Conservation (phyloP, 164 flowering plant genomes). For the Aristolochia contorta region DNA sequence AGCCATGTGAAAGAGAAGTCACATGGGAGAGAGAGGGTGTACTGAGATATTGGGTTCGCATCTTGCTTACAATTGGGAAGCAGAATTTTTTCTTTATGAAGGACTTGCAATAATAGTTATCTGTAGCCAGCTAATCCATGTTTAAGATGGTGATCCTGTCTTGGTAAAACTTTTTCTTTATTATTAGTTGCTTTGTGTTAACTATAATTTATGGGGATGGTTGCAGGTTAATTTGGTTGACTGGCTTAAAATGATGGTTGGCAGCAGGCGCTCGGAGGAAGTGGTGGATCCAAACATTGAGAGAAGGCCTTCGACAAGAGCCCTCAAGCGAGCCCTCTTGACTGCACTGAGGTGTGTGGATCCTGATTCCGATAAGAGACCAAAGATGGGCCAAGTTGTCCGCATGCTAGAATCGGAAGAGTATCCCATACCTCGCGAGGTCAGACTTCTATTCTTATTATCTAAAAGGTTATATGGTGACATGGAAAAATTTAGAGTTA, state of each 20-base stretch:
- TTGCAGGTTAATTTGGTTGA: conserved; percentile 79
- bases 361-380: conserved; percentile 74
- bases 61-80: no score
- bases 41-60: no score
- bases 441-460: conserved; percentile 10
- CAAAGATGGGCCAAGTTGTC: conserved; percentile 84
- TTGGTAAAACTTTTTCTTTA: not conserved
- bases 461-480: no score
- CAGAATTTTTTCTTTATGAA: no score
- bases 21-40: no score
- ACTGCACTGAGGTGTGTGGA: conserved; percentile 86
- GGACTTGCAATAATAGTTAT: no score
- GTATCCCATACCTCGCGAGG: conserved; percentile 77
- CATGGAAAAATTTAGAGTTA: no score
- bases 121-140: no score
- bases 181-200: not conserved
- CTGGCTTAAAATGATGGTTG: conserved; percentile 90
- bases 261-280: conserved; percentile 65
- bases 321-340: conserved; percentile 74
- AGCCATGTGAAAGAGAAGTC: no score
- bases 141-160: no score
- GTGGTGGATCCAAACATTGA: conserved; percentile 77
- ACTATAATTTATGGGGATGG: conserved; percentile 2
- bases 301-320: conserved; percentile 62
- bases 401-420: conserved; percentile 93